Base-by-base conservation (phyloP, 1,284 basidiomycete genomes). In the Trichosporon ovoides region DNA sequence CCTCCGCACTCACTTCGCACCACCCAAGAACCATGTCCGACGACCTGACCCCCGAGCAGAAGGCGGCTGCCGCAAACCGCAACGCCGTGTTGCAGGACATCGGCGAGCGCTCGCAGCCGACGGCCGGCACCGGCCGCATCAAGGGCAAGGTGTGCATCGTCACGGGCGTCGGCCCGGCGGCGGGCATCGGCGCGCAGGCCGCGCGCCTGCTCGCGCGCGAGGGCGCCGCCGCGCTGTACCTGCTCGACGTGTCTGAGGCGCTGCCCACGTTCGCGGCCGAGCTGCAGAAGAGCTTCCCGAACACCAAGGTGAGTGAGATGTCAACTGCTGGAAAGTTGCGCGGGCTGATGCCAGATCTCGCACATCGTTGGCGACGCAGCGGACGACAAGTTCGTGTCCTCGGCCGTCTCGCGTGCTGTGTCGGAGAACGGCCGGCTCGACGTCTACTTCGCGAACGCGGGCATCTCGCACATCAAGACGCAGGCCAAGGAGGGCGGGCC, bases 361-460 rank as follows among this genome's bases (percentile, higher is more conserved):
- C 64, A 80, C 6, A 69, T 87, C 35, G 82, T 86, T 72, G 91
- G 84, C 13, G 93, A 97, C 71, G 91, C 91, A 7, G 85, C 91
- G 13, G 85, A 91, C 68, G 86, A 92, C 59, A 66, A 76, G n/a
- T 82, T 86, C 14, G 86, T 96, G 61, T 80, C 82, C 33, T 77
- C 75, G 3, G 71, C 93, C 2, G 89, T 91, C 75, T 79, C 87
- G 59, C 84, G 81, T 61, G 88, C 87, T 1, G 66, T 93, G 16
- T 73, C 82, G 38, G 91, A 96, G 63, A 86, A 92, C 68, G 91
- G 91, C 2, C 83, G 85, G 50, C 80, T 96, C 16, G 94, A 97
- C 67, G 86, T 95, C 64, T 96, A 94, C 81, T 96, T 92, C 71
- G 93, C 93, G 37, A 96, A 97, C 71, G 91, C 90, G 67, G 66